These are phyloP conservation scores for Spirogloea muscicola DNA, from an alignment of 139 green algal species.

Conservation along the genomic window DNA sequence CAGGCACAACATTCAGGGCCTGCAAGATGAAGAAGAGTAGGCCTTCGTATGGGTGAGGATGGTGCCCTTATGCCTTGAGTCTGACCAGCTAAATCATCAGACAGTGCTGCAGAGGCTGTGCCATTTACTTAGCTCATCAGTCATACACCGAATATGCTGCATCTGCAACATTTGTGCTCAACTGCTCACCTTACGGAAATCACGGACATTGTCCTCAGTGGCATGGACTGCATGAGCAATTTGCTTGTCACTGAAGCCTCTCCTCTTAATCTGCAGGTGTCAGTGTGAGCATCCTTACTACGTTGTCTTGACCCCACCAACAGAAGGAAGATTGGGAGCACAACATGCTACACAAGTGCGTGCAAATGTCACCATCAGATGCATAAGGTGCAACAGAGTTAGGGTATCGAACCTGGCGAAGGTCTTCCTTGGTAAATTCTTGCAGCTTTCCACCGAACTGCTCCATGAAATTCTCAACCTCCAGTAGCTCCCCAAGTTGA, in stretches of 20 bases:
- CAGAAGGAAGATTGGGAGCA: background rate
- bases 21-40: too few species aligned
- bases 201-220: conserved; percentile 37
- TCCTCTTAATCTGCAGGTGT: conserved; percentile 62
- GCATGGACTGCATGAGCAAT: conserved; percentile 59
- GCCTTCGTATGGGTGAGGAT: too few species aligned
- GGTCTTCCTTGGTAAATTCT: conserved; percentile 70
- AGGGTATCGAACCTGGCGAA: conserved; percentile 56
- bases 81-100: too few species aligned
- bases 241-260: conserved; percentile 88
- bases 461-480: conserved; percentile 75
- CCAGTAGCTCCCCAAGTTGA: conserved; percentile 71
- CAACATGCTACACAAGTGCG: background rate
- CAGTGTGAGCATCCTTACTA: too few species aligned
- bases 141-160: too few species aligned
- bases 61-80: too few species aligned
- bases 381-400: background rate
- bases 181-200: conserved; percentile 9
- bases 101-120: too few species aligned
- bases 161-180: too few species aligned
- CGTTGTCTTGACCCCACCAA: background rate
- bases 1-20: conserved; percentile 69
- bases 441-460: conserved; percentile 51
- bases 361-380: too few species aligned
- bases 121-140: too few species aligned